Base-by-base conservation (phyloP, 768 basidiomycete genomes). In the Dioszegia hungarica region DNA sequence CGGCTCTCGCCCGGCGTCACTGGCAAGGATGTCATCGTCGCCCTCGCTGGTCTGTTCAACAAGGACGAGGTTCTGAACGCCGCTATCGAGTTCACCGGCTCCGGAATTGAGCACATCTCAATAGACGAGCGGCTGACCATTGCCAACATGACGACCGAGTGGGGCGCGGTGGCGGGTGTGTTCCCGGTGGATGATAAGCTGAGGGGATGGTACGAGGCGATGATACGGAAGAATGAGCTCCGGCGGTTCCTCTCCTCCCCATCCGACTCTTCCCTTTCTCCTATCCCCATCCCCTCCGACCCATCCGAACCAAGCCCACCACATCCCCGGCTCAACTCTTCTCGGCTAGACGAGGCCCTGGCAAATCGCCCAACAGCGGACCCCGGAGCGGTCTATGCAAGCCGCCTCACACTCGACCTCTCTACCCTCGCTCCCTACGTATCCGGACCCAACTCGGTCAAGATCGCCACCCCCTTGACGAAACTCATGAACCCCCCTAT, bases 121-220 rank as follows among this genome's bases (percentile, higher is more conserved):
- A 82, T 99, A 53, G 94, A 99, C 70, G 93, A 98, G 66, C 84
- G 95, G 38, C 81, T 99, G 43, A 93, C 94, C 0, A 98, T 98
- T 63, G 81, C 92, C n/a, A 98, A 99, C 76, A 99, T 98, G 95
- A 98, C 95, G 5, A 98, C 95, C 28, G 95, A 99, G 77, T 99
- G 95, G 95, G 95, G 95, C 40, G 95, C 95, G 2, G 82, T 99
- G 1, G 92, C 84, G 8, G 95, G 95, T 29, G 85, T 95, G 6
- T 98, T 99, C 80, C 93, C 94, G 0, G 86, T 90, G 5, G 95
- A 99, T 70, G 80, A 84, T 19, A 85, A 83, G 9, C 82, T 92
- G 19, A 70, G 92, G 33, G 76, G 83, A 25, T 99, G 93, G 93
- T 99, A 98, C 74, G 87, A 89, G 40, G 78, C 79, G 4, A 79